Evolutionary conservation across 768 basidiomycete genomes (phyloP).

Genomic region (Crucibulum laeve): DNA sequence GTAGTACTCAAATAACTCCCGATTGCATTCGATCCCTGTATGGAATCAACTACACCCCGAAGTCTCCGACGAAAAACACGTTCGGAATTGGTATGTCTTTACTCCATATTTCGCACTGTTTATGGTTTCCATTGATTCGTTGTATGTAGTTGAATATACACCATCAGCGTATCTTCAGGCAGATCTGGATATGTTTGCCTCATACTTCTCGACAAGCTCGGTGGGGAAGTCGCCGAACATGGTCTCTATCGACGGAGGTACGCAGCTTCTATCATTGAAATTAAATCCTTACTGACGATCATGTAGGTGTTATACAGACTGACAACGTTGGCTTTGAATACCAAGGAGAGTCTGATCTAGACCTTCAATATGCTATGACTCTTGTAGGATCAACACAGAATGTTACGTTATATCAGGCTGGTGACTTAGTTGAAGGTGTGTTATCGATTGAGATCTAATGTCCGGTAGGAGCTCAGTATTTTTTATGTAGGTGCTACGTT

Average conservation of each 20-base stretch:
- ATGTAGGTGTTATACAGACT: slow-evolving; percentile 35
- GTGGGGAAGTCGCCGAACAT: slow-evolving; percentile 27
- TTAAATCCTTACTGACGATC: not conserved
- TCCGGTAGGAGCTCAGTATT: not conserved
- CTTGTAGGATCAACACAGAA: slow-evolving; percentile 28
- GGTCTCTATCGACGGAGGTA: slow-evolving; percentile 28
- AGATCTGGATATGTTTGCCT: slow-evolving; percentile 41
- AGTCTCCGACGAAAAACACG: slow-evolving; percentile 26
- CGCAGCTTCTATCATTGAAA: slow-evolving; percentile 5
- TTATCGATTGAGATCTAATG: not conserved
- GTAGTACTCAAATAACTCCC: slow-evolving; percentile 28
- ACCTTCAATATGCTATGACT: slow-evolving; percentile 49
- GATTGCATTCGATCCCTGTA: slow-evolving; percentile 35
- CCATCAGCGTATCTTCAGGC: slow-evolving; percentile 41
- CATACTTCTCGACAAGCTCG: slow-evolving; percentile 25
- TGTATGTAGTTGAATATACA: slow-evolving; percentile 40
- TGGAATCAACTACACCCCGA: slow-evolving; percentile 23
- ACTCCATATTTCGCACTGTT: not conserved
- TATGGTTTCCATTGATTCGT: not conserved
- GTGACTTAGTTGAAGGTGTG: slow-evolving; percentile 31
- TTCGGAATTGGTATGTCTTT: slow-evolving; percentile 28
- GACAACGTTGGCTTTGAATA: slow-evolving; percentile 26
- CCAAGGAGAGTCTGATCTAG: slow-evolving; percentile 51
- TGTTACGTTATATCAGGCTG: slow-evolving; percentile 37
- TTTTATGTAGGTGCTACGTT: slow-evolving; percentile 30